Evolutionary conservation across 2,329 filamentous ascomycete species (phyloP).

Genomic region (Paracoccidioides brasiliensis): DNA sequence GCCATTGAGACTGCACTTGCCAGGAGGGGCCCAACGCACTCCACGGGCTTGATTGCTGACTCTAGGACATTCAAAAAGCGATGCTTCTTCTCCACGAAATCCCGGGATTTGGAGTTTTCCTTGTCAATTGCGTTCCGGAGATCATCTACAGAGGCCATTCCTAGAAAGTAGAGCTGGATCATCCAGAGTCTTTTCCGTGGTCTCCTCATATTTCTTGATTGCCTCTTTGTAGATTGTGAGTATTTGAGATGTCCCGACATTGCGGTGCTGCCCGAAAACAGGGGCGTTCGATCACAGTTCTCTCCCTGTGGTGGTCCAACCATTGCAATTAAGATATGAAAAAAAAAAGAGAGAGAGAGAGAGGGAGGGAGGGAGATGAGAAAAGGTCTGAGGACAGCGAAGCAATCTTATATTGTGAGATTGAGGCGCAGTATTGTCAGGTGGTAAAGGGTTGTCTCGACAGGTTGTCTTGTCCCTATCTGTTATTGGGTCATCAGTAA

Average conservation of each 20-base stretch:
- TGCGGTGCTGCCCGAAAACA: no score
- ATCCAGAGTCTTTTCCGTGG: slow-evolving; percentile 8
- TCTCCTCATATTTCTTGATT: slow-evolving; percentile 7
- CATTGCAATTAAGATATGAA: no score
- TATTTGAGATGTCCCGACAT: neutral
- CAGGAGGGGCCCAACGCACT: slow-evolving; percentile 29
- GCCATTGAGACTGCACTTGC: slow-evolving; percentile 26
- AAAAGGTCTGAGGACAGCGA: no score
- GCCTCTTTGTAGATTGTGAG: slow-evolving; percentile 6
- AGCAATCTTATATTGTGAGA: no score
- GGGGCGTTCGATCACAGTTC: no score
- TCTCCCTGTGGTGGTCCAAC: no score
- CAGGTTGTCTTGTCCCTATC: no score
- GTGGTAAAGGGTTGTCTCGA: no score
- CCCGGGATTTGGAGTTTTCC: slow-evolving; percentile 26
- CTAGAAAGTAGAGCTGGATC: slow-evolving; percentile 2
- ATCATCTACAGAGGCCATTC: slow-evolving; percentile 22
- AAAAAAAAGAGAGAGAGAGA: no score
- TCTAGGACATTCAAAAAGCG: slow-evolving; percentile 23
- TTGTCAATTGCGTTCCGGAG: slow-evolving; percentile 21
- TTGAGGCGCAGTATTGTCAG: no score
- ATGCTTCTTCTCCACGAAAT: slow-evolving; percentile 27
- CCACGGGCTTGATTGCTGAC: slow-evolving; percentile 21
- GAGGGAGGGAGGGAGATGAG: no score
- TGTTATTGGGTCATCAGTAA: no score